Base-by-base conservation (phyloP, 345 rosid species). In the Capsella bursapastoris region DNA sequence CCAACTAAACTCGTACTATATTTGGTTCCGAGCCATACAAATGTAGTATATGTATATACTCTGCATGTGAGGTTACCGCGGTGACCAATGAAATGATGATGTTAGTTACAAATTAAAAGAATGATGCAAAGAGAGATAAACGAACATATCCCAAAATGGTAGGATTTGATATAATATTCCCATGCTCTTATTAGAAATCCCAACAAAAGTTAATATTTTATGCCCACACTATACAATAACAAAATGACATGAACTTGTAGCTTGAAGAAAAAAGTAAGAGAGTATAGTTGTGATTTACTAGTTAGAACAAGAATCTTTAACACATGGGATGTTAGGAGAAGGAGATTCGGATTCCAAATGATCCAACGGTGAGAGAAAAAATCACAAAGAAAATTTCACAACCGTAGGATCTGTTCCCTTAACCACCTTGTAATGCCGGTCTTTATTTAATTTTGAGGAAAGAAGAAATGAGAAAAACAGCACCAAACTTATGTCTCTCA, bases 331-430 rank as follows among this genome's bases (percentile, higher is more conserved):
- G 80, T 70, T 71, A 57, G 53, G 55, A 70, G 52, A 64, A 45
- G 37, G 34, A 70, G 60, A 76, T 56, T 56, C 80, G 28, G 55
- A 57, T 64, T 64, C 55, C 8, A 65, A 22, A 40, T 25, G 38
- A 71, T 77, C 80, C 56, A 58, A 77, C 57, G 80, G 63, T 57
- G 44, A 77, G 34, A 27, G 10, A 66, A 78, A 78, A 51, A 37
- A 65, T 61, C 64, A 78, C 4, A 59, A 22, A 71, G 41, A 72
- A 66, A 66, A 66, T 14, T 57, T 52, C 7, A 60, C 22, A 78
- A 59, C 73, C 78, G 81, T 78, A 34, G 78, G 81, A 78, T 68
- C 65, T 78, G 77, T 72, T 78, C 78, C 78, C 81, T 61, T 67
- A 78, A 72, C 81, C 73, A 78, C 77, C 67, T 78, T 66, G 72